Conservation (phyloP, 73 alveolate genomes). For the Paramecium sexaurelia region DNA sequence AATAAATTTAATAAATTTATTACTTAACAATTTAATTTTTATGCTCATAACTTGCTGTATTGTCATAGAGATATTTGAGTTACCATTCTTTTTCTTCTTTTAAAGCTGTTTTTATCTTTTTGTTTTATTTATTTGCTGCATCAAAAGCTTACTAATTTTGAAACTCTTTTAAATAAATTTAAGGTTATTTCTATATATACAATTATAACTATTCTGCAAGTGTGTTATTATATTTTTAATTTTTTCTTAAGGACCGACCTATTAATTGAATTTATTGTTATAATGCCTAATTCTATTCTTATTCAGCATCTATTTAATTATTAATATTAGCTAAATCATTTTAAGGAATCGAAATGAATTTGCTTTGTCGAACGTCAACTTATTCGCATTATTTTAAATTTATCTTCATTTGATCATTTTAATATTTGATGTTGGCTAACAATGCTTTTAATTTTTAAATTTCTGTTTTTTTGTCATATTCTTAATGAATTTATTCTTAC, state of each 20-base stretch:
- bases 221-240: not conserved
- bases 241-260: not conserved
- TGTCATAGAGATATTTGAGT: not conserved
- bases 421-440: not conserved
- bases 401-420: not conserved
- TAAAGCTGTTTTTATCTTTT: not conserved
- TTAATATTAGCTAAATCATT: not conserved
- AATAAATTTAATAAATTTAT: not conserved
- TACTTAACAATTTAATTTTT: slow-evolving; percentile 17
- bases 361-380: not conserved
- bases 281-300: not conserved
- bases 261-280: not conserved
- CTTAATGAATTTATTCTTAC: not conserved
- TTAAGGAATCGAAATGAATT: not conserved
- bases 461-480: not conserved
- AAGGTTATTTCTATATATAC: not conserved
- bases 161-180: not conserved
- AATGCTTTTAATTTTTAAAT: not conserved
- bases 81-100: not conserved
- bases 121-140: not conserved
- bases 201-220: not conserved
- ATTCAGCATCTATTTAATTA: not conserved
- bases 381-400: not conserved
- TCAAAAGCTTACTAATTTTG: not conserved
- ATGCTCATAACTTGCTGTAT: not conserved